Evolutionary conservation across 495 filamentous ascomycete species (phyloP), one percentile per base, ranked within the genome.

Genomic region (Cairneyella variabilis): DNA sequence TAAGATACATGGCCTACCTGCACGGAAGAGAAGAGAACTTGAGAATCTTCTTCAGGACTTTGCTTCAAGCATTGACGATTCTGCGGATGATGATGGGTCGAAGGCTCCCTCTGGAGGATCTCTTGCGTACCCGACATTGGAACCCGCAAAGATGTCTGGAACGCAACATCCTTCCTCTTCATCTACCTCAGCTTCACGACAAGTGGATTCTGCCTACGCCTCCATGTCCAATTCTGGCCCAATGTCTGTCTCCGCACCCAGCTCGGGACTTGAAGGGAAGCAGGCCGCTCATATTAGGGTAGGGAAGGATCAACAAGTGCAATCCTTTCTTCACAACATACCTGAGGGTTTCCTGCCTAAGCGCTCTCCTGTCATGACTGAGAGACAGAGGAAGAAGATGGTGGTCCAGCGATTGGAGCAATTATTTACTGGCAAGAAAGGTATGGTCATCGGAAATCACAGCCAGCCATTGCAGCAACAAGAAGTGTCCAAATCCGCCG

Each of bases 371-470:
- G 60, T 68, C 3, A 74, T 86, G 79, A 76, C 81, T 0, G 88
- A 89, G 27, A 82, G 74, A 53, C 72, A 79, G 17, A 89, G 80
- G 68, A 87, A 86, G 70, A 88, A 81, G 63, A 61, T 85, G 17
- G 82, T 90, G 1, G 88, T 90, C 20, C 71, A 76, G 52, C 75
- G 84, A 27, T 64, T 91, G 5, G 88, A 91, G 62, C 84, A 90
- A 47, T 73, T 91, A 3, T 91, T 91, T 51, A 86, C 85, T n/a
- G 88, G 88, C 6, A 84, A 82, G 51, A 71, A 73, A 23, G 70
- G 71, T 14, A 70, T 69, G 12, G 56, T 66, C 6, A 66, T 58
- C 12, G 66, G 64, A 28, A 61, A 64, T 14, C 68, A 76, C 25
- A 69, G 67, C 36, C 74, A 77, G 25, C 67, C 68, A 3, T 54